These are phyloP conservation scores for Cymbopogon citratus DNA, from an alignment of 176 grass and related monocot species.

Conservation along the genomic window DNA sequence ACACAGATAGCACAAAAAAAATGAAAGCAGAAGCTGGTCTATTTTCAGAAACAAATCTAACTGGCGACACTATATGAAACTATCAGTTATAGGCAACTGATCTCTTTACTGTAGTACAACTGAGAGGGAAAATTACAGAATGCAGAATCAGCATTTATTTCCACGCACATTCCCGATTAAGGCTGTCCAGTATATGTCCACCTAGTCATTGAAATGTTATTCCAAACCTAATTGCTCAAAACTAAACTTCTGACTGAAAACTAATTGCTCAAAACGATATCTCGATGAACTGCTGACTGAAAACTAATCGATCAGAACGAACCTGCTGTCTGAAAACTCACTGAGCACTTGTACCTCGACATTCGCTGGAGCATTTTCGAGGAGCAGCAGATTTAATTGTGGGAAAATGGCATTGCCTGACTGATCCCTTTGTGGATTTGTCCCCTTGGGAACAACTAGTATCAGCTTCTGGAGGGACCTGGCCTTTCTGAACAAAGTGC, in stretches of 20 bases:
- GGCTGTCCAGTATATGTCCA: not conserved
- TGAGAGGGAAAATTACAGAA: not conserved
- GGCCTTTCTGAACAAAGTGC: not conserved
- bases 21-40: not conserved
- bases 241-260: not conserved
- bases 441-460: not conserved
- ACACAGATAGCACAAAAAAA: not conserved
- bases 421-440: not conserved
- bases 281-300: not conserved
- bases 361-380: not conserved
- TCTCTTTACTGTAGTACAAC: not conserved
- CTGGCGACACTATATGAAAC: not conserved
- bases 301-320: not conserved
- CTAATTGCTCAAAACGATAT: not conserved
- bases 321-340: not conserved
- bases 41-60: not conserved
- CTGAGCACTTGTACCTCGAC: not conserved
- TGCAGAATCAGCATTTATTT: not conserved
- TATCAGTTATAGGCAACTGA: not conserved
- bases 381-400: not conserved
- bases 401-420: not conserved
- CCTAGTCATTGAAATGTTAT: not conserved
- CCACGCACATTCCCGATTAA: not conserved
- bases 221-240: not conserved
- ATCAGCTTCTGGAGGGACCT: not conserved